Evolutionary conservation across 2,329 filamentous ascomycete genomes (phyloP), one percentile per base, ranked within the genome.

Genomic region (Beauveria sp.): DNA sequence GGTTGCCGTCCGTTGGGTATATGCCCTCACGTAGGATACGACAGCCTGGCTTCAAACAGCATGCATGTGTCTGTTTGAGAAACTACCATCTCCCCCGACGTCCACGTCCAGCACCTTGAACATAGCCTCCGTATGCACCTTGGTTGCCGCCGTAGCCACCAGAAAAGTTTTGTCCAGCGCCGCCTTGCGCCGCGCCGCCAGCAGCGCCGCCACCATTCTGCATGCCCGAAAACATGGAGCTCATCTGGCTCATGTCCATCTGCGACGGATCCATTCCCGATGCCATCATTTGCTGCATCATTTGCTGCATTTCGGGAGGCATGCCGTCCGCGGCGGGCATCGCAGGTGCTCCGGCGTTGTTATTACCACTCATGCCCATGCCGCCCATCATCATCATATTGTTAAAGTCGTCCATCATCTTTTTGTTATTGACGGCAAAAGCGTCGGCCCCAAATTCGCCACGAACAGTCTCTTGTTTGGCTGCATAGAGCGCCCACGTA

Each of bases 401-500:
- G 68, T 83, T 83, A 76, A 88, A 83, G 46, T 88, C 85, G 65
- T 88, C 85, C 75, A 88, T 84, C 83, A 88, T 90, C 79, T 93
- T 96, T 76, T 96, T 93, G 67, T 85, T 85, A 66, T 82, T 86
- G 60, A 79, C 77, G 22, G 83, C 82, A 58, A 88, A 81, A 49
- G 80, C 79, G 49, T 88, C 85, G 53, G 88, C 85, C 62, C 84
- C 85, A 67, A 91, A 91, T 67, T 93, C 90, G 66, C 85, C 85
- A 20, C 89, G 85, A 69, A 97, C 81, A 26, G 80, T 81, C 66
- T 95, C 87, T 73, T 98, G 95, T 71, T 96, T 96, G 63, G 91
- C 81, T 38, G 93, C 92, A 73, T 99, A 99, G 60, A 93, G 84
- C 6, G 93, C 90, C 95, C 95, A 99, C 1, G 93, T 96, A 75